Base-by-base conservation (phyloP, 129 eudicot species). In the Chrysanthemum seticuspe region DNA sequence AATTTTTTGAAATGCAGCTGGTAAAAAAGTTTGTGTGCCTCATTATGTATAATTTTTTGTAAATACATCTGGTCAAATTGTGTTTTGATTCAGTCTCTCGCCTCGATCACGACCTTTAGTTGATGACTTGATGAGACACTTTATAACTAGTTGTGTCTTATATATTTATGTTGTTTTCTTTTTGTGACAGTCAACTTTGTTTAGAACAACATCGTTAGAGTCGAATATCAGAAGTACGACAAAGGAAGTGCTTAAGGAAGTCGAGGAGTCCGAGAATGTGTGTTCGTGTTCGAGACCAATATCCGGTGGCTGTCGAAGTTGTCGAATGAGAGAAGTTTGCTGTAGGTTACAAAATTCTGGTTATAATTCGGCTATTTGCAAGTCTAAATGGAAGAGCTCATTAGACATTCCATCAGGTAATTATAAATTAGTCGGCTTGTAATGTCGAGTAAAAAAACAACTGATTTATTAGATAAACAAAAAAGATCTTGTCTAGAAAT, bases 311-410 rank as follows among this genome's bases (percentile, higher is more conserved):
- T 93, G 98, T 76, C 85, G 88, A 79, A 81, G 67, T 14, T 93
- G 98, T 62, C 62, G 89, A 10, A 87, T 88, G 92, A 80, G 36
- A 57, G 86, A 70, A 68, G 75, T 89, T 14, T 85, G 90, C 53
- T 72, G 78, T 49, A 87, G 82, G 27, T 83, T 92, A 34, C 86
- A 84, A 50, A 76, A 70, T 66, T 87, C 85, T 21, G 91, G 89
- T 16, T 85, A 83, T 25, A 76, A 89, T 57, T 79, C 89, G 10
- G 92, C 91, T 4, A 83, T 92, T 79, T 87, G 96, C 91, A 92
- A 89, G 66, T 89, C 96, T 13, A 92, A 89, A 67, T 92, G 98
- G 98, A 92, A 74, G 55, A 87, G 81, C 72, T 87, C 88, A 18
- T 74, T 80, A 1, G 89, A 89, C 54, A 85, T 92, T 47, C 96